These are phyloP conservation scores for Phoenix dactylifera DNA, from an alignment of 176 grass and related monocot genomes.

Conservation along the genomic window DNA sequence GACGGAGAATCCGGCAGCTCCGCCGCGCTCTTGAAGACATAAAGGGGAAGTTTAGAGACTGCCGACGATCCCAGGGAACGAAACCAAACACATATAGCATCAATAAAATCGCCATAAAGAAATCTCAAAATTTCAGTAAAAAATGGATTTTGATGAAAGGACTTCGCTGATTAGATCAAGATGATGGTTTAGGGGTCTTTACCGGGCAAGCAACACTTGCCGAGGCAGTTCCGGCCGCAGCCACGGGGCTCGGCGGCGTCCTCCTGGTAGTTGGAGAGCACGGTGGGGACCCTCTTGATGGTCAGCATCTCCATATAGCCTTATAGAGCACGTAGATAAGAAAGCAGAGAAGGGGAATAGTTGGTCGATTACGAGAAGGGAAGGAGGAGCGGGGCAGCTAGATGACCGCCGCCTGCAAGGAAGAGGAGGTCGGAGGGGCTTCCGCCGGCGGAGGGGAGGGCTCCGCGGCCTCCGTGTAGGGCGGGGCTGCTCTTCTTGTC, in stretches of 20 bases:
- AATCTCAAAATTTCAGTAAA: not conserved
- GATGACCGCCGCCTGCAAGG: constrained; percentile 2
- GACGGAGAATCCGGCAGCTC: not conserved
- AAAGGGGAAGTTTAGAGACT: constrained; percentile 9
- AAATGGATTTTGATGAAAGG: not conserved
- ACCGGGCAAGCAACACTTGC: constrained; percentile 16
- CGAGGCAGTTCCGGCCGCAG: constrained; percentile 14
- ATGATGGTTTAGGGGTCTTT: not conserved
- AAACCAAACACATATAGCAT: not conserved
- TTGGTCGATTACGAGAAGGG: too few relatives aligned
- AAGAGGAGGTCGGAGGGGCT: constrained; percentile 13
- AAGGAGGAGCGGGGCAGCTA: too few relatives aligned
- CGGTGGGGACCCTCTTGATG: constrained; percentile 2
- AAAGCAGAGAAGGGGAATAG: not conserved
- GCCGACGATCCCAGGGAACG: not conserved
- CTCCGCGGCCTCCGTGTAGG: constrained; percentile 6
- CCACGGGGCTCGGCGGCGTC: constrained; percentile 1
- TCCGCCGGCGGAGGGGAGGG: constrained; percentile 10
- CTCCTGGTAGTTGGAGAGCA: constrained; percentile 13
- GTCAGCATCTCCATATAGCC: not conserved
- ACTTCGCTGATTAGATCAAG: not conserved
- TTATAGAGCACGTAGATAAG: not conserved
- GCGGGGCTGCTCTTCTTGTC: constrained; percentile 1
- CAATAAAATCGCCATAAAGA: not conserved
- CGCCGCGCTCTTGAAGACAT: not conserved